Conservation (phyloP, 192 early-diverging fungal genomes). For the Borealophlyctis nickersoniae region DNA sequence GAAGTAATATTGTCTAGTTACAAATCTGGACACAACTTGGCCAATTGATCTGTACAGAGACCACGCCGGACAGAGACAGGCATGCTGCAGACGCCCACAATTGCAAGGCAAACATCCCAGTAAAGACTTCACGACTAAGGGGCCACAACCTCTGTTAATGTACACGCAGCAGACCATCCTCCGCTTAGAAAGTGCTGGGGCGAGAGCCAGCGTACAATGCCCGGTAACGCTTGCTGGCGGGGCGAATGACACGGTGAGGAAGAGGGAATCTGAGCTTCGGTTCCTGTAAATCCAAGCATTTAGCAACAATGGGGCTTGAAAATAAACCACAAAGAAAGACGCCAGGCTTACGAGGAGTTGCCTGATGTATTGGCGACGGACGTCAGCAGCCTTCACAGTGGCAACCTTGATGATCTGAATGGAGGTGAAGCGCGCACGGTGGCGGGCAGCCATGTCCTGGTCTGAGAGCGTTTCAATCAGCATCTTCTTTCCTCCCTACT, state of each 20-base stretch:
- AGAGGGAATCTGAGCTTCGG: slow-evolving; percentile 95
- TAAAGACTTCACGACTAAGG: too few relatives aligned
- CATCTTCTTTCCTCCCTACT: not conserved
- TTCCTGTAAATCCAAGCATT: slow-evolving; percentile 33
- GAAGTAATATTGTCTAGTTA: too few relatives aligned
- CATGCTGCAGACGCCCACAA: too few relatives aligned
- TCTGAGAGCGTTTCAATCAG: slow-evolving; percentile 35
- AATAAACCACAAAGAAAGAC: slow-evolving; percentile 21
- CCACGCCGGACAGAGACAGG: too few relatives aligned
- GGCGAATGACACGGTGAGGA: slow-evolving; percentile 90
- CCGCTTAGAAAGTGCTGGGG: slow-evolving; percentile 87
- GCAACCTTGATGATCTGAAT: slow-evolving; percentile 99
- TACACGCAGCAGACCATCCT: too few relatives aligned
- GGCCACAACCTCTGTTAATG: too few relatives aligned
- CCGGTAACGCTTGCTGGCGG: slow-evolving; percentile 77
- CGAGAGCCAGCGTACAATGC: slow-evolving; percentile 86
- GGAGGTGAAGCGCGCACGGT: slow-evolving; percentile 95
- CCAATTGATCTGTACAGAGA: too few relatives aligned
- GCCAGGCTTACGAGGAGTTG: slow-evolving; percentile 70
- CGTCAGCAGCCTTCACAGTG: slow-evolving; percentile 82
- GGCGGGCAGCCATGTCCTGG: slow-evolving; percentile 99
- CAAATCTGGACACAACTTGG: too few relatives aligned
- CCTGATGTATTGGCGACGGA: slow-evolving; percentile 96
- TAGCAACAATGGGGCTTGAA: not conserved
- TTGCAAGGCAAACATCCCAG: too few relatives aligned